Evolutionary conservation across 352 stramenopile species (phyloP), one percentile per base, ranked within the genome.

Genomic region (Globisporangium echinulatum): DNA sequence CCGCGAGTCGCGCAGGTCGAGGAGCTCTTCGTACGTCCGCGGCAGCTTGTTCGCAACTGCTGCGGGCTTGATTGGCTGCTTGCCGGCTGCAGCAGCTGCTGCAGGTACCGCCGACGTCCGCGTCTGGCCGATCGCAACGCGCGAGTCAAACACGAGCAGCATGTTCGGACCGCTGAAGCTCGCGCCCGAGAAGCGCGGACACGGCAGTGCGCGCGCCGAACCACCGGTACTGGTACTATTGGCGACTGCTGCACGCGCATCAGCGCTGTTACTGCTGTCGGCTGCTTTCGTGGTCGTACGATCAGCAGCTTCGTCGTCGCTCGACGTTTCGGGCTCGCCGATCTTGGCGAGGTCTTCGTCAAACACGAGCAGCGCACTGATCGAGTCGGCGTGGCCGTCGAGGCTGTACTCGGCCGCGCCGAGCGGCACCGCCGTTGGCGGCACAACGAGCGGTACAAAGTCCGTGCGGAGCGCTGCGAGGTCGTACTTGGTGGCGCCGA

Each of bases 111-210:
- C 53, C 1, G 75, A 75, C 52, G 69, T 79, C 2, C 79, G 68
- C 1, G 73, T 81, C 60, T 92, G 85, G 17, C 81, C 82, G 36
- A 94, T 91, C 37, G 82, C 85, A 1, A 88, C 72, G 0, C 83
- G 83, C 19, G 85, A 93, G 56, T 95, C 85, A 53, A 95, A 95
- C 39, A 93, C 72, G 9, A 95, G 58, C 39, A 95, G 68, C 70
- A 90, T 84, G 50, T 95, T 95, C 36, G 85, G 85, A 0, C 85
- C 85, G 55, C 85, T 93, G 52, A 95, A 95, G 58, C 70, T 83
- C 19, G 77, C 85, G 14, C 85, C 83, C 3, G 79, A 93, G 50
- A 95, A 84, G 0, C 85, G 79, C 39, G 83, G 85, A 56, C 84
- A 93, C 7, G 85, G 85, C 37, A 92, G 64, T 44, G 64, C 71